Base-by-base conservation (phyloP, 805 yeast genomes). In the Zygosaccharomyces pseudorouxii region DNA sequence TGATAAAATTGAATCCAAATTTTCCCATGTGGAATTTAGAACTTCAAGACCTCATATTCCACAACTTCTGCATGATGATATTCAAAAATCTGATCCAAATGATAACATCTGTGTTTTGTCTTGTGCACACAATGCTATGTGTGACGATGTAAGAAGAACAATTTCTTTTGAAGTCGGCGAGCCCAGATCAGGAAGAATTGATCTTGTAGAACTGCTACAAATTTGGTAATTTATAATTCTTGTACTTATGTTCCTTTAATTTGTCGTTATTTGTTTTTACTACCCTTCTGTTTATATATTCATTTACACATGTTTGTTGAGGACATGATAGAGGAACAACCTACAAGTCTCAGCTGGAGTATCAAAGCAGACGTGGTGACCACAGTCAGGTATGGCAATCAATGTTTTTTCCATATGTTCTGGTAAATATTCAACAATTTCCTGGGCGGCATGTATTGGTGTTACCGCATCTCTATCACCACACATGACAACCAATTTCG, bases 201-300 rank as follows among this genome's bases (percentile, higher is more conserved):
- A 80, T 46, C 70, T 75, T 51, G 71, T 68, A 54, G 86, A 81
- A 60, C 81, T 79, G 56, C 63, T 81, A 42, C 84, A 81, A 64
- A 74, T 73, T 12, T 81, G 86, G 87, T 74, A 46, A 57, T 29
- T n/a, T 30, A 6, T 30, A n/a, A 5, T 14, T 11, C 7, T 30
- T 30, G 14, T 30, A 12, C 14, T 30, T 30, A 11, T 30, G 8
- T 30, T 14, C 14, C 5, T 30, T 30, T 30, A 14, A 14, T 10
- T 11, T 14, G 14, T 30, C 14, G 16, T 11, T 30, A 30, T n/a
- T 29, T 14, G 16, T 33, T 14, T 14, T 14, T 14, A 14, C 19
- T 9, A 16, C 23, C 23, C 23, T 22, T 33, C 9, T 10, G 37
- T 14, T 33, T 39, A 22, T 39, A 39, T 27, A 39, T 18, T 9